Percentiles rank a stretch among this genome's conserved stretches.
Conservation (phyloP, 371 early-diverging fungal species). For the Mucor plumbeus region DNA sequence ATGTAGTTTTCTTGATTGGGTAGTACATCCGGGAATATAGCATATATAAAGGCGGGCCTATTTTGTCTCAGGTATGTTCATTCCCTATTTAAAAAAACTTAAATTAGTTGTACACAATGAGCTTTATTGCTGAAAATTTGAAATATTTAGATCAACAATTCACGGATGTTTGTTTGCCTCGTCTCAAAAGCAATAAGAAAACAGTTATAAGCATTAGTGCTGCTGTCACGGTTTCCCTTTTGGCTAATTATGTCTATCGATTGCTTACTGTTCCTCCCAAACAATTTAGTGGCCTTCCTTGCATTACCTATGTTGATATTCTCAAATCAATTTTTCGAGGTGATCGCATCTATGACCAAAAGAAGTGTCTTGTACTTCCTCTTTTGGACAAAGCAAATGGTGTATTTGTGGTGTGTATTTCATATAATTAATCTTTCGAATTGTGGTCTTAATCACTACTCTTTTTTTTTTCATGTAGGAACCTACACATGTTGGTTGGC, state of each 20-base stretch:
- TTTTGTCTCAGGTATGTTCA: neutral
- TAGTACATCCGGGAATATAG: neutral
- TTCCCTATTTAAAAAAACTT: neutral
- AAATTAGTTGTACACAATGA: neutral
- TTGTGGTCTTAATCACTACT: neutral
- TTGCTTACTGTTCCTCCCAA: slow-evolving; percentile 11
- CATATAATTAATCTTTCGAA: neutral
- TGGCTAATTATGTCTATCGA: neutral
- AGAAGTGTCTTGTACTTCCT: neutral
- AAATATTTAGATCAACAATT: neutral
- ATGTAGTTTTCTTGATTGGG: neutral
- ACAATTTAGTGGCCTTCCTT: slow-evolving; percentile 8
- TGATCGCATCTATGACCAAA: neutral
- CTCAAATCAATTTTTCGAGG: slow-evolving; percentile 7
- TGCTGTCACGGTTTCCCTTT: slow-evolving; percentile 9
- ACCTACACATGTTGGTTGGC: slow-evolving; percentile 19
- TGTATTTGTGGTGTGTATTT: slow-evolving; percentile 18
- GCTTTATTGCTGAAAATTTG: neutral
- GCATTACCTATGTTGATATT: slow-evolving; percentile 9
- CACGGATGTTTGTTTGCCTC: neutral
- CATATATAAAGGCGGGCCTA: neutral
- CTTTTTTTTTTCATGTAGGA: neutral
- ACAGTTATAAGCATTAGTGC: slow-evolving; percentile 5
- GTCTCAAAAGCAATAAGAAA: slow-evolving; percentile 7
- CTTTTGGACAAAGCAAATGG: slow-evolving; percentile 18